A percentile compares a stretch with the other conserved stretches of the same genome.
Conservation (phyloP, 441 rosid species). For the Croton laevigatus region DNA sequence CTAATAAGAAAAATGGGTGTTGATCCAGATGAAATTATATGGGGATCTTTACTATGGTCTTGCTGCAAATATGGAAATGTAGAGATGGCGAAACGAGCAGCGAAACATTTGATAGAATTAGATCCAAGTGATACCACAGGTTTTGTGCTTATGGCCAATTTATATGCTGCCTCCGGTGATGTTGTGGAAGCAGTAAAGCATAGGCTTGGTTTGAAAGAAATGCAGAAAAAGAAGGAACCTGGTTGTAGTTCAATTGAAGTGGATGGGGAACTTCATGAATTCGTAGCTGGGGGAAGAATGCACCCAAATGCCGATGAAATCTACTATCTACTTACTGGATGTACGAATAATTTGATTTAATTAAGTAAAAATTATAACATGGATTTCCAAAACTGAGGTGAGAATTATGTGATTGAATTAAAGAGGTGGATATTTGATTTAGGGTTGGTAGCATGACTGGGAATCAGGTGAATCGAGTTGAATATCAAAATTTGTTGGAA, state of each 20-base stretch:
- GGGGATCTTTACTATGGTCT: constrained; percentile 50
- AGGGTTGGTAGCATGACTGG: too few relatives aligned
- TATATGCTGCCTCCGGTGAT: constrained; percentile 44
- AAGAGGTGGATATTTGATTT: too few relatives aligned
- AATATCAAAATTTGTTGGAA: too few relatives aligned
- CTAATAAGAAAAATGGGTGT: constrained; percentile 39
- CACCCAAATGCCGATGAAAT: constrained; percentile 50
- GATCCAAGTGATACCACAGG: constrained; percentile 51
- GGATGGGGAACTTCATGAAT: constrained; percentile 41
- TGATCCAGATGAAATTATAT: constrained; percentile 45
- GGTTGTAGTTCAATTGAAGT: constrained; percentile 55
- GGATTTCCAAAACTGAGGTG: not conserved
- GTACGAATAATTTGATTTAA: not conserved
- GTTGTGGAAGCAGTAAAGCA: constrained; percentile 46
- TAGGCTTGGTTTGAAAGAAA: constrained; percentile 39
- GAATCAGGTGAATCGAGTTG: too few relatives aligned
- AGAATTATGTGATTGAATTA: too few relatives aligned
- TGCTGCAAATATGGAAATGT: constrained; percentile 38
- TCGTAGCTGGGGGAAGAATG: constrained; percentile 40
- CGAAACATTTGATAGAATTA: constrained; percentile 33
- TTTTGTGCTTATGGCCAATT: constrained; percentile 40
- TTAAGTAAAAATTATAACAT: not conserved
- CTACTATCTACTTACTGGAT: constrained; percentile 43
- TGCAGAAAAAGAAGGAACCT: constrained; percentile 39
- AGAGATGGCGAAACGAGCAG: constrained; percentile 44